These are phyloP conservation scores for Yamadazyma sp. DNA, from an alignment of 805 yeast species.

Conservation along the genomic window DNA sequence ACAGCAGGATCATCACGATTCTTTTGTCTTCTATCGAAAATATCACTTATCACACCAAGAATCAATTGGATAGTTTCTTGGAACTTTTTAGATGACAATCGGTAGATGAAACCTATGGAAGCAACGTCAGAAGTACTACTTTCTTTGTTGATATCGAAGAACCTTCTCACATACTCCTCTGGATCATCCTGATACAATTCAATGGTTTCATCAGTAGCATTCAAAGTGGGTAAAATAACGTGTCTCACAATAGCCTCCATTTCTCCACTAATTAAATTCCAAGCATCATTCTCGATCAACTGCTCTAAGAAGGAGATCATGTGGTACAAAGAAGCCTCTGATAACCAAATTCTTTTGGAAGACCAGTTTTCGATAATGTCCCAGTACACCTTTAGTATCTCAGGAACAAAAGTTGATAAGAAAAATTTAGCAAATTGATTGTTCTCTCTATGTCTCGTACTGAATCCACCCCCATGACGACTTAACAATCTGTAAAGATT, in stretches of 20 bases:
- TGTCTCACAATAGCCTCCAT: conserved; percentile 42
- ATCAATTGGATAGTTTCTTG: conserved; percentile 37
- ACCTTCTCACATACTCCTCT: conserved; percentile 45
- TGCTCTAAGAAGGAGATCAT: conserved; percentile 45
- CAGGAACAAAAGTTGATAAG: conserved; percentile 40
- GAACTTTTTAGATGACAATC: conserved; percentile 37
- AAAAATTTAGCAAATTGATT: conserved; percentile 32
- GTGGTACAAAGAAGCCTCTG: conserved; percentile 41
- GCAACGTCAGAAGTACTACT: conserved; percentile 51
- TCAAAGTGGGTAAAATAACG: conserved; percentile 41
- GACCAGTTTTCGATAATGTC: conserved; percentile 44
- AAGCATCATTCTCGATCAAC: conserved; percentile 39
- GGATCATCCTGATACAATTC: conserved; percentile 48
- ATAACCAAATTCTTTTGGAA: conserved; percentile 36
- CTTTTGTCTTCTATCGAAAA: conserved; percentile 33
- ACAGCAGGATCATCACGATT: conserved; percentile 25
- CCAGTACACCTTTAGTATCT: conserved; percentile 44
- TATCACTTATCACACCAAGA: conserved; percentile 32
- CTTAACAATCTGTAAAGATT: conserved; percentile 40
- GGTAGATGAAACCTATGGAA: conserved; percentile 45
- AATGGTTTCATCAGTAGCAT: conserved; percentile 37
- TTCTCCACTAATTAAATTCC: conserved; percentile 36
- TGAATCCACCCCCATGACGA: conserved; percentile 45
- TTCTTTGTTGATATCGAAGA: conserved; percentile 48
- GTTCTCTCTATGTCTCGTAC: conserved; percentile 30